Percentiles rank a stretch among this genome's conserved stretches.
Evolutionary conservation across 306 rosid species (phyloP).

Genomic region (Neltuma alba): DNA sequence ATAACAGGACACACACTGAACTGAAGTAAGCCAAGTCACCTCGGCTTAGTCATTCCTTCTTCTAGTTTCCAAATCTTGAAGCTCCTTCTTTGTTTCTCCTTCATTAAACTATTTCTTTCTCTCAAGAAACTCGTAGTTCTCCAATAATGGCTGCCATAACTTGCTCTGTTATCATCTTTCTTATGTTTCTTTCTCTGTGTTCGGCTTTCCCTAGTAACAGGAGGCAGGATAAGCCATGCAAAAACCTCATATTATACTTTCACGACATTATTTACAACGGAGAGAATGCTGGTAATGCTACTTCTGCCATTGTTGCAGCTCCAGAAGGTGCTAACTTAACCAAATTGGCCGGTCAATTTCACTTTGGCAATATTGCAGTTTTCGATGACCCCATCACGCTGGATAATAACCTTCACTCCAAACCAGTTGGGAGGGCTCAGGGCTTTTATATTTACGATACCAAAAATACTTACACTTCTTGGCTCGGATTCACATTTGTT

Average conservation of each 20-base stretch:
- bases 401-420: slow-evolving; percentile 69
- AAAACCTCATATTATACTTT: slow-evolving; percentile 55
- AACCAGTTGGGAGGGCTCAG: slow-evolving; percentile 80
- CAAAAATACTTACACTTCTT: slow-evolving; percentile 62
- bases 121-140: neutral
- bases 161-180: slow-evolving; percentile 26
- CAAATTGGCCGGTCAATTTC: slow-evolving; percentile 47
- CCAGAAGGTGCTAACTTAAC: slow-evolving; percentile 69
- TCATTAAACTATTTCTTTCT: neutral
- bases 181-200: slow-evolving; percentile 33
- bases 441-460: slow-evolving; percentile 72
- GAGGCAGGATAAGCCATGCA: slow-evolving; percentile 52
- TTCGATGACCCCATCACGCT: slow-evolving; percentile 81
- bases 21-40: neutral
- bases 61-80: neutral
- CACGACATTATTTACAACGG: slow-evolving; percentile 81
- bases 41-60: neutral
- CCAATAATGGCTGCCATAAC: slow-evolving; percentile 41
- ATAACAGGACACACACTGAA: neutral
- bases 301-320: slow-evolving; percentile 72
- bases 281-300: slow-evolving; percentile 61
- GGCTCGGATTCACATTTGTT: slow-evolving; percentile 68
- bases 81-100: neutral
- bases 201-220: slow-evolving; percentile 42
- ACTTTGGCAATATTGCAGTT: slow-evolving; percentile 69